Evolutionary conservation across 306 rosid species (phyloP), one percentile per base, ranked within the genome.

Genomic region (Glycyrrhiza uralensis): DNA sequence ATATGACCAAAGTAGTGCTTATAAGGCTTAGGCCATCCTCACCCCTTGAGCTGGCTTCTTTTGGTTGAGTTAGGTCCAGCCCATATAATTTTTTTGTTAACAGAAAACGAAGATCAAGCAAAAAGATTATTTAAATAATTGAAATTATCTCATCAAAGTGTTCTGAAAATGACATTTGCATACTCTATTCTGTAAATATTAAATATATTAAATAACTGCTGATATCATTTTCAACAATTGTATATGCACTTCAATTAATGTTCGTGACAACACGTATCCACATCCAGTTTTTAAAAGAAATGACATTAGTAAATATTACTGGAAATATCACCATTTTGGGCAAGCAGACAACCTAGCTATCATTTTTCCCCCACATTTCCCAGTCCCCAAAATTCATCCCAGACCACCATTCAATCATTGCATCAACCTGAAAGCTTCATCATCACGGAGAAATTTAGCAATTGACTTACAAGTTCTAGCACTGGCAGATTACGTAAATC

Each of bases 391-490:
- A n/a, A 26, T 15, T 36, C 54, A 7, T 32, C 54, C 44, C 15
- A 41, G 29, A 18, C 24, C 50, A 42, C 45, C 42, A 58, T 50
- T 46, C 35, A 57, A 39, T 44, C 38, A n/a, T 55, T 60, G 33
- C 42, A 76, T 66, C 59, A 80, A 47, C 45, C 20, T 41, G 47
- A 60, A 68, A 39, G 42, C 10, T 5, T 19, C 64, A 69, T 54
- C 75, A 62, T 58, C 55, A 56, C 74, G 54, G 13, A 57, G 45
- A 59, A 77, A 63, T 69, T 74, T 50, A 67, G 57, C 61, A 49
- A 69, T 69, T 30, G 54, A 80, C 92, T 82, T 81, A 93, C 98
- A 78, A 88, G 97, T 88, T 93, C 97, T 65, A 93, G 79, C 11
- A 51, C 87, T n/a, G 41, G 91, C 52, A 81, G 88, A 79, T 83